These are phyloP conservation scores for Somion occarium DNA, from an alignment of 1,284 basidiomycete genomes.

Conservation along the genomic window DNA sequence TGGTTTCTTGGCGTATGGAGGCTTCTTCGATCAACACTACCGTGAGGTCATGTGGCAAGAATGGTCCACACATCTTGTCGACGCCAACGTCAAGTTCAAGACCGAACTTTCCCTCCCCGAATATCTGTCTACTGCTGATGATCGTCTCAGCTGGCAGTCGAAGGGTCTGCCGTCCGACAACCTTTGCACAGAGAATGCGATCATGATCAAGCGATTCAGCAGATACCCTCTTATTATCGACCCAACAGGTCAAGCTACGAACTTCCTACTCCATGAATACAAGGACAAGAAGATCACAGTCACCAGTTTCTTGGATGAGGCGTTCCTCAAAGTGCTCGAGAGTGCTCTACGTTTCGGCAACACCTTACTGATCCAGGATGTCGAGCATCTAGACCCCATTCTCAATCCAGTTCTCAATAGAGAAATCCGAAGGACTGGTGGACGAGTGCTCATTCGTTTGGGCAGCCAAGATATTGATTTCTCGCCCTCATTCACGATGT, in stretches of 20 bases:
- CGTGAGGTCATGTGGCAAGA: conserved; percentile 97
- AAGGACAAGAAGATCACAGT: conserved; percentile 96
- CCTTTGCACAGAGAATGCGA: conserved; percentile 96
- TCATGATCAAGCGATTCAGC: conserved; percentile 98
- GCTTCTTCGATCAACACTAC: conserved; percentile 99
- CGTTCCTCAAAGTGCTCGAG: conserved; percentile 97
- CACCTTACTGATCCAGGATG: conserved; percentile 95
- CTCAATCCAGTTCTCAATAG: conserved; percentile 97
- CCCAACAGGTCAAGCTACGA: conserved; percentile 97
- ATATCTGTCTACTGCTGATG: conserved; percentile 96
- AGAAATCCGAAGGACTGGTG: conserved; percentile 93
- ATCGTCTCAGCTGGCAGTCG: conserved; percentile 93
- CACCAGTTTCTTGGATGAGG: conserved; percentile 97
- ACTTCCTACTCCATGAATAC: conserved; percentile 93
- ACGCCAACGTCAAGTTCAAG: conserved; percentile 93
- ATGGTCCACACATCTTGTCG: conserved; percentile 86
- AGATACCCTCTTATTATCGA: conserved; percentile 98
- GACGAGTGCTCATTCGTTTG: conserved; percentile 94
- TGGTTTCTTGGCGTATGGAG: conserved; percentile 95
- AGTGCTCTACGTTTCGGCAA: conserved; percentile 99
- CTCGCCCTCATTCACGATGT: conserved; percentile 98
- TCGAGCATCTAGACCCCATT: conserved; percentile 97
- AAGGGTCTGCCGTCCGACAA: conserved; percentile 94
- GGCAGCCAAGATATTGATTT: conserved; percentile 99
- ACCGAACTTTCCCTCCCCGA: conserved; percentile 89